Evolutionary conservation across 2,329 filamentous ascomycete genomes (phyloP), one percentile per base, ranked within the genome.

Genomic region (Aspergillus piperis): DNA sequence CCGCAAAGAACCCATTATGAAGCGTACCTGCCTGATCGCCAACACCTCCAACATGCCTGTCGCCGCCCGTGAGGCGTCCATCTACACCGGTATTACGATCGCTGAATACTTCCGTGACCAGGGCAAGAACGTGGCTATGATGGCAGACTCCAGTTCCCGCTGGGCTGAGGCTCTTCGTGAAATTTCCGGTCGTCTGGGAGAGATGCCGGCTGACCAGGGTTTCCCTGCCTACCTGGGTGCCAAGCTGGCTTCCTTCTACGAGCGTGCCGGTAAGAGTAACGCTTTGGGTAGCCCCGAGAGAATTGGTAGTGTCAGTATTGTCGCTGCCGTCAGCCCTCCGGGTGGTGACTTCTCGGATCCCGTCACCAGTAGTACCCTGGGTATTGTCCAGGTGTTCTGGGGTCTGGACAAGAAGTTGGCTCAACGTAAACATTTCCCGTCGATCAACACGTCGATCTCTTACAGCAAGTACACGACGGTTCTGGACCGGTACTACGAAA

Each of bases 41-140:
- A 99, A 99, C 81, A 99, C 95, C 47, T 99, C 95, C 71, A 99
- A 99, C 84, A 99, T 99, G 95, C 95, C 95, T 64, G 95, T 99
- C 73, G 95, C 95, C 66, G 95, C 95, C 63, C 92, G 95, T 81
- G 95, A 99, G 80, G 95, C 95, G 60, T 99, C 95, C 66, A 99
- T 99, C 76, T 99, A 99, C 81, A 99, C 95, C 3, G 95, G 87
- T 74, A 96, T 97, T 66, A 96, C 92, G 0, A 89, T 97, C 0
- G 91, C 92, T 44, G 95, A 99, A 76, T 99, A 99, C 73, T 98
- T 98, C 83, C 86, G 95, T 68, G 95, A 99, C 74, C 92, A 96
- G 79, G 95, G 95, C 66, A 94, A 98, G 80, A 86, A 96, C 76
- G 95, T 99, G 41, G 94, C 95, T 71, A 99, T 99, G 95, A 99